A percentile compares a stretch with the other conserved stretches of the same genome.
Conservation (phyloP, 805 yeast species). For the Saturnispora gosingensis region DNA sequence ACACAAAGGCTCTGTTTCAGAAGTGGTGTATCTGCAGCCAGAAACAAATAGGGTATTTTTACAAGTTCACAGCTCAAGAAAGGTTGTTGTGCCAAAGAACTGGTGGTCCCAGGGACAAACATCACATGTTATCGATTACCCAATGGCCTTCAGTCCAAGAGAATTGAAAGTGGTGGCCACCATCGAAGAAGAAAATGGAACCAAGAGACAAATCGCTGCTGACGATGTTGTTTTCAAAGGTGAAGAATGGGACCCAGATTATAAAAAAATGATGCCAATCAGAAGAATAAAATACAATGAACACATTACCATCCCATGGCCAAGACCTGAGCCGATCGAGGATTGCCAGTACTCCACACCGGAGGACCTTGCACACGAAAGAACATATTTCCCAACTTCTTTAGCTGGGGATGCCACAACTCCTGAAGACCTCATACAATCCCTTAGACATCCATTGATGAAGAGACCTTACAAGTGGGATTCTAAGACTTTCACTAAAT, state of each 20-base stretch:
- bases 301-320: conserved; percentile 80
- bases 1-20: conserved; percentile 65
- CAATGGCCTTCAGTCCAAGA: conserved; percentile 48
- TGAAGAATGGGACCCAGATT: conserved; percentile 62
- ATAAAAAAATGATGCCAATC: conserved; percentile 64
- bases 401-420: conserved; percentile 51
- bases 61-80: conserved; percentile 58
- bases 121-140: conserved; percentile 63
- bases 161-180: conserved; percentile 73
- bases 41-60: conserved; percentile 55
- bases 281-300: conserved; percentile 67
- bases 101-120: conserved; percentile 67
- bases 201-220: conserved; percentile 64
- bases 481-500: conserved; percentile 41
- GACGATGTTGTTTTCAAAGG: conserved; percentile 62
- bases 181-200: conserved; percentile 57
- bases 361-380: conserved; percentile 49
- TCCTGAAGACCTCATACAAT: conserved; percentile 50
- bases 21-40: conserved; percentile 49
- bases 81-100: conserved; percentile 59
- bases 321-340: conserved; percentile 51
- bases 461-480: conserved; percentile 49
- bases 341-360: conserved; percentile 54
- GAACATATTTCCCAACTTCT: conserved; percentile 66
- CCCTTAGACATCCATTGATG: conserved; percentile 71